Evolutionary conservation across 2,329 filamentous ascomycete species (phyloP).

Genomic region (Niveomyces coronatus): DNA sequence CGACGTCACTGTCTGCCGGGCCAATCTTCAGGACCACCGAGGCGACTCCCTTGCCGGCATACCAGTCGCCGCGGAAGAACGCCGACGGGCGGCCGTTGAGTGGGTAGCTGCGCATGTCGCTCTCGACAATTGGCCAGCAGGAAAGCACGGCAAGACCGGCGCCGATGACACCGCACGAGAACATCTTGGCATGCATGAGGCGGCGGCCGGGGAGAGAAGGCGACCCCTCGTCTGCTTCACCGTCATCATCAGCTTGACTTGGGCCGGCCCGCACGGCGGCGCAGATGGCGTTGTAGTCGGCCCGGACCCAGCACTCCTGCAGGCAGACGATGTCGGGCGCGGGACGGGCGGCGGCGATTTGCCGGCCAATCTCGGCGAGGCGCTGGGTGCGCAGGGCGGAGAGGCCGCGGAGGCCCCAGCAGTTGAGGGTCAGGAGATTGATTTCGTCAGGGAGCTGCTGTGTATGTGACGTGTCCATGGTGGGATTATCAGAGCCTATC

Average conservation of each 20-base stretch:
- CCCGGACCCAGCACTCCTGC: slow-evolving; percentile 87
- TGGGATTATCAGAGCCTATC: no score
- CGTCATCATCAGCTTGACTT: no score
- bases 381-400: slow-evolving; percentile 69
- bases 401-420: slow-evolving; percentile 90
- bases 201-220: no score
- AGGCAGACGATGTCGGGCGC: slow-evolving; percentile 79
- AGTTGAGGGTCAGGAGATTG: slow-evolving; percentile 82
- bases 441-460: slow-evolving; percentile 39
- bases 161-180: slow-evolving; percentile 80
- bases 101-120: slow-evolving; percentile 76
- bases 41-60: slow-evolving; percentile 87
- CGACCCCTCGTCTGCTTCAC: no score
- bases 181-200: slow-evolving; percentile 88
- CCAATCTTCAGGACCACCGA: slow-evolving; percentile 70
- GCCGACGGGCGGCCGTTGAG: slow-evolving; percentile 88
- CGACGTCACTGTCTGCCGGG: slow-evolving; percentile 49
- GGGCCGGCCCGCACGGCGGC: no score
- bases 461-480: slow-evolving; percentile 20
- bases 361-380: slow-evolving; percentile 72
- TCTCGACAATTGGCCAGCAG: slow-evolving; percentile 86
- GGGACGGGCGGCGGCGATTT: slow-evolving; percentile 58
- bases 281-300: slow-evolving; percentile 73
- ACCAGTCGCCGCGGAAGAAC: slow-evolving; percentile 94
- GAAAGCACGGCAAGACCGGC: slow-evolving; percentile 83